phyloP scores from a whole-genome alignment of 1,139 yeast species.

The Saccharomyces hybrid region DNA sequence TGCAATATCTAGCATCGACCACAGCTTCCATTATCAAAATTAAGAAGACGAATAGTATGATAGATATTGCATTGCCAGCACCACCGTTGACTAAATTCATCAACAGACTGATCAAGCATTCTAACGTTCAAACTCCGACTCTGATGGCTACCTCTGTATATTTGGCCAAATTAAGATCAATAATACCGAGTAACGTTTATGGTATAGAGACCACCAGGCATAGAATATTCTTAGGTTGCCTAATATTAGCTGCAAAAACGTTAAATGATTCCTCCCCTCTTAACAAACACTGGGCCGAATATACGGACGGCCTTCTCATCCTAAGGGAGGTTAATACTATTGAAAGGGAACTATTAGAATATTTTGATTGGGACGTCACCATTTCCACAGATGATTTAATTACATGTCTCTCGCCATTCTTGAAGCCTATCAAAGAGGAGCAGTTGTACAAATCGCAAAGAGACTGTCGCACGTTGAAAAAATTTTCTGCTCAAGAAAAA shows the following conservation, averaged over 20 bases:
- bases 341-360: slow-evolving; percentile 76
- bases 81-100: slow-evolving; percentile 55
- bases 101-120: slow-evolving; percentile 59
- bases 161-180: slow-evolving; percentile 63
- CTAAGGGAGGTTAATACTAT: slow-evolving; percentile 81
- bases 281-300: slow-evolving; percentile 92
- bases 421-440: slow-evolving; percentile 56
- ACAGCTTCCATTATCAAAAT: slow-evolving; percentile 72
- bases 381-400: slow-evolving; percentile 65
- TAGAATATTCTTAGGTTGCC: slow-evolving; percentile 79
- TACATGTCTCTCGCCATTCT: slow-evolving; percentile 63
- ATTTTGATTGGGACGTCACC: slow-evolving; percentile 76
- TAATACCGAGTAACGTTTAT: slow-evolving; percentile 79
- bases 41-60: slow-evolving; percentile 27
- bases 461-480: slow-evolving; percentile 7
- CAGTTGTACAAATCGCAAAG: slow-evolving; percentile 19
- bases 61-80: slow-evolving; percentile 7
- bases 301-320: slow-evolving; percentile 75
- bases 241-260: slow-evolving; percentile 83
- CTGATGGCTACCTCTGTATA: slow-evolving; percentile 87
- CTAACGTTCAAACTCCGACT: slow-evolving; percentile 93
- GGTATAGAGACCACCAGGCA: slow-evolving; percentile 95
- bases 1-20: slow-evolving; percentile 68
- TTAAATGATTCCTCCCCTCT: slow-evolving; percentile 90
- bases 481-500: not conserved